Percentiles rank a stretch among this genome's conserved stretches.
phyloP scores from a whole-genome alignment of 2,329 filamentous ascomycete species.

The Clonostachys byssicola region DNA sequence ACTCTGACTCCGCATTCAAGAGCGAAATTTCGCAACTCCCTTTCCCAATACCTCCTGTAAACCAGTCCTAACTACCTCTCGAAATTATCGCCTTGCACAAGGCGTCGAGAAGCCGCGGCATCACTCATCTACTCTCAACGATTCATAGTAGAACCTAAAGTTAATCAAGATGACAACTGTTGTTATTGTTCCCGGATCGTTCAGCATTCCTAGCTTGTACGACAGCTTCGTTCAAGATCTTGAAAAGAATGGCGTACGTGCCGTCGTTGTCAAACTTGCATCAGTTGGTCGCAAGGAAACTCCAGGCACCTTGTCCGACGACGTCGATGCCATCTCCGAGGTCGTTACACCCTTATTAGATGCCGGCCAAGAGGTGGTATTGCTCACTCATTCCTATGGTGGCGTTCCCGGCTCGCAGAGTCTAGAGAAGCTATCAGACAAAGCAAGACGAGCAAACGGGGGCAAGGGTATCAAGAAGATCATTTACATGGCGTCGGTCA shows the following conservation, averaged over 20 bases:
- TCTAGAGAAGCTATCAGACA: constrained; percentile 18
- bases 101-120: no score
- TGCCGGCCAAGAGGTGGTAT: constrained; percentile 25
- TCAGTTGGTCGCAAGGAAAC: not conserved
- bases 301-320: constrained; percentile 15
- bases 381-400: constrained; percentile 32
- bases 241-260: not conserved
- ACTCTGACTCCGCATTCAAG: no score
- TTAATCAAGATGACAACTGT: not conserved
- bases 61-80: no score
- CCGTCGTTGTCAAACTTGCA: not conserved
- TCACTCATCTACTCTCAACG: no score
- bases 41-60: no score
- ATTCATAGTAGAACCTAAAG: no score
- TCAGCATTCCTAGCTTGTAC: not conserved
- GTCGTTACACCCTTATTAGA: constrained; percentile 23
- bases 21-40: no score
- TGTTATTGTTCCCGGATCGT: constrained; percentile 1
- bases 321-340: constrained; percentile 18
- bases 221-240: not conserved
- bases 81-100: no score
- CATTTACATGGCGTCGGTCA: constrained; percentile 19
- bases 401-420: constrained; percentile 24
- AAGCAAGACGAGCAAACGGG: constrained; percentile 15
- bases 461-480: constrained; percentile 19